Evolutionary conservation across 176 grass and related monocot species (phyloP), one percentile per base, ranked within the genome.

Genomic region (Oryza rufipogon): DNA sequence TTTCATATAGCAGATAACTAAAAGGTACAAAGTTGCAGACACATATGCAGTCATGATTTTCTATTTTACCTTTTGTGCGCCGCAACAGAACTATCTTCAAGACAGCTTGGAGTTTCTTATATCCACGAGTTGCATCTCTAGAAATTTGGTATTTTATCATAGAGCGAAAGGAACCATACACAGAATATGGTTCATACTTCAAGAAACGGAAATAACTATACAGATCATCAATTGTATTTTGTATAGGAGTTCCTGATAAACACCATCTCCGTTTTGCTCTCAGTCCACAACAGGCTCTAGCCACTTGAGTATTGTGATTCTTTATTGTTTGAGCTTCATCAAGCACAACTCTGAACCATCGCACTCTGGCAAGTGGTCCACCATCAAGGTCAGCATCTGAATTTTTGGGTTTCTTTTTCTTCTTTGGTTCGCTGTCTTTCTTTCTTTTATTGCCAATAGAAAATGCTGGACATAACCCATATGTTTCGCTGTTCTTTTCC

Each of bases 241-340:
- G 95, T 76, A 98, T 95, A 30, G 95, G 95, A 52, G 95, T 98
- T 70, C 95, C 95, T 83, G 95, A 98, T 86, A 98, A 84, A 70
- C 95, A 98, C 95, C 95, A 98, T 84, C 95, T 90, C 66, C 95
- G 85, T 82, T 93, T 86, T 13, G 95, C 91, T 68, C 85, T 86
- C 17, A 98, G 81, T 56, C 88, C 92, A 73, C 91, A 93, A 73
- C 95, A 98, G 70, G 95, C 92, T 86, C 76, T 89, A 66, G 95
- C 89, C 36, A 91, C 91, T 80, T 83, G 85, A 72, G 95, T 98
- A 42, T 85, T 76, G 63, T 93, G 81, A 80, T 98, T 98, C 77
- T 98, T 98, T 86, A 98, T 98, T 20, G 89, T 95, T 66, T 98
- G 95, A 86, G 95, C 95, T 92, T 98, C 95, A 83, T 98, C 95